phyloP scores from a whole-genome alignment of 2,329 filamentous ascomycete genomes.

The Setomelanomma holmii region DNA sequence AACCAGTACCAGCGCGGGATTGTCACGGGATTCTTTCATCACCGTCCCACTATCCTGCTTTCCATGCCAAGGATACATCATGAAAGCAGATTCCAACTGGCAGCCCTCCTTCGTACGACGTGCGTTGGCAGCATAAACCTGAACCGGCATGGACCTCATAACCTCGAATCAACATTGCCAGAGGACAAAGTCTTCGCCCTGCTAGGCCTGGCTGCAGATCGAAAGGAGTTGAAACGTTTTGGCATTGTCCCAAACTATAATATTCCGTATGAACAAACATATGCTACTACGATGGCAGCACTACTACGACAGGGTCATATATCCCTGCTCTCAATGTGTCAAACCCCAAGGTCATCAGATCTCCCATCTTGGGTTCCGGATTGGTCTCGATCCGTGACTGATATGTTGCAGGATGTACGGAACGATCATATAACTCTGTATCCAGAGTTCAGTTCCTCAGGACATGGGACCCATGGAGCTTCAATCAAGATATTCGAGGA shows the following conservation, averaged over 20 bases:
- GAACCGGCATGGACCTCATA: conserved; percentile 5
- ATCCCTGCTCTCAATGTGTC: conserved; percentile 17
- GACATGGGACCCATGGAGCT: not conserved
- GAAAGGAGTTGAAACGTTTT: conserved; percentile 9
- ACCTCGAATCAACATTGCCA: conserved; percentile 18
- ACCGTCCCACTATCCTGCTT: conserved; percentile 13
- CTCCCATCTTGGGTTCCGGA: conserved; percentile 20
- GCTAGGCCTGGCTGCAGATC: conserved; percentile 20
- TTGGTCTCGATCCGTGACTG: conserved; percentile 14
- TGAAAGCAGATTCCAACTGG: conserved; percentile 8
- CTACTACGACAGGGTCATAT: conserved; percentile 18
- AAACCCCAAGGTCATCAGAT: not conserved
- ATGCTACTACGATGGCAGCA: conserved; percentile 10
- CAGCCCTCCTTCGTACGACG: conserved; percentile 17
- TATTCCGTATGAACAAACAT: conserved; percentile 9
- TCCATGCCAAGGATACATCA: conserved; percentile 9
- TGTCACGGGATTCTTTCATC: not conserved
- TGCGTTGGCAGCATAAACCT: conserved; percentile 12
- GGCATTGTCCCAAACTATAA: conserved; percentile 15
- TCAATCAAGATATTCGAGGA: not conserved
- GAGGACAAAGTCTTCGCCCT: conserved; percentile 24
- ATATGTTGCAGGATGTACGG: conserved; percentile 17
- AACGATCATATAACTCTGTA: conserved; percentile 13
- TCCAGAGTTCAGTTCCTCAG: conserved; percentile 10
- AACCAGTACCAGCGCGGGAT: conserved; percentile 6